Evolutionary conservation across 2,329 filamentous ascomycete genomes (phyloP), one percentile per base, ranked within the genome.

Genomic region (Eutypella sp.): DNA sequence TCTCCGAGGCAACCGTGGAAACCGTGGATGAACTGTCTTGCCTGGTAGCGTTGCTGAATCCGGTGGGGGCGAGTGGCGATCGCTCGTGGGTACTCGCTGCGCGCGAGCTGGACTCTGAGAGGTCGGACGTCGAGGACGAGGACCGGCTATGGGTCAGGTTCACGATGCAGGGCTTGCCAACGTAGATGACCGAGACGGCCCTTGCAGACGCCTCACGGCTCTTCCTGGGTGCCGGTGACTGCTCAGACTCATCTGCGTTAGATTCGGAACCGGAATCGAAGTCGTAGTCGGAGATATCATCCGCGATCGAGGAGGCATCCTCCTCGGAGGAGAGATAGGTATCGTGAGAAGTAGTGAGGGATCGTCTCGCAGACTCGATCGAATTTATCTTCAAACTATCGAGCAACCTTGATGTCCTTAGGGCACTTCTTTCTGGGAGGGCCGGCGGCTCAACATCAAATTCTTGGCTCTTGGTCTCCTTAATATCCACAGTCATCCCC

Each of bases 281-380:
- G 42, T 75, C 74, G 56, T 73, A 73, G 56, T 80, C 76, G 45
- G 78, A 82, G 50, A 76, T 76, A 62, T 80, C 74, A 61, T 81
- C 80, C 39, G 77, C 75, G 16, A 76, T 79, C 2, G 81, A 81
- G 2, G 81, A 84, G 24, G 74, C 79, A 51, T 84, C 81, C 59
- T 85, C 81, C 53, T 85, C 81, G 0, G 79, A 83, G 2, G 80
- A 84, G 22, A 85, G 74, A 61, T 85, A 85, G 47, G 79, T 57
- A 46, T 81, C 76, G 59, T 82, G 79, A 5, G 79, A 76, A 2
- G 71, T 67, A 19, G 69, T 65, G 40, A 71, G 65, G 13, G 66
- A 57, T 22, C 64, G 55, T 29, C 46, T 59, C 42, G 56, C 57
- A 31, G 47, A 57, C 50, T 63, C 59, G 52, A 55, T 62, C 40